Evolutionary conservation across 257 asterid genomes (phyloP), one percentile per base, ranked within the genome.

Genomic region (Echites panduratus): DNA sequence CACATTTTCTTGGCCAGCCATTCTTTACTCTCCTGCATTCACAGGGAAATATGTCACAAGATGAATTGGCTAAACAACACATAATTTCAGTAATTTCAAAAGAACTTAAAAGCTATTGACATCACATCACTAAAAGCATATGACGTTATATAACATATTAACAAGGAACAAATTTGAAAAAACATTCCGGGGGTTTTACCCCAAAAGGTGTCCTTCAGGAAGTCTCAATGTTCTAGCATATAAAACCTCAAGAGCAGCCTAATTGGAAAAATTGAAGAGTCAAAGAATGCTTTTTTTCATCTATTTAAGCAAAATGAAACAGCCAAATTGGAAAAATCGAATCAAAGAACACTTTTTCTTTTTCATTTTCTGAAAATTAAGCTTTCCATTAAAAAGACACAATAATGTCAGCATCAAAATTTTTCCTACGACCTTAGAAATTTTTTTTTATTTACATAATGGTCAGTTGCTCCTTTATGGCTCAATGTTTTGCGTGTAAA

Each of bases 1-100:
- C 80, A 80, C 89, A 56, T 79, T 84, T 73, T 75, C 89, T 70
- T 80, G 76, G 41, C 81, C 86, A 50, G 87, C 79, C 92, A 88
- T 86, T 69, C 47, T 17, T 4, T 19, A 19, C 43, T 63, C 38
- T 9, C 38, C 69, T 64, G 69, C 69, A 38, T 8, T 38, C 3
- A 4, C 48, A 35, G 27, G 16, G 19, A 64, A 64, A 38, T 9
- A 64, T 38, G 7, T 16, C 7, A 35, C 69, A 49, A 7, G 27
- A 64, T 64, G 26, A 64, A 19, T 64, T 2, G 24, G 27, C 29
- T n/a, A 22, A 64, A 38, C 7, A 35, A 10, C 48, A 64, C 26
- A 35, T 38, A 64, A 24, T 19, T 2, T 40, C 27, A 7, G 9
- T 38, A 38, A 7, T 64, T 38, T 10, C 0, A n/a, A 27, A 32